These are phyloP conservation scores for Pelagophyceae sp. DNA, from an alignment of 352 stramenopile genomes.

Conservation along the genomic window DNA sequence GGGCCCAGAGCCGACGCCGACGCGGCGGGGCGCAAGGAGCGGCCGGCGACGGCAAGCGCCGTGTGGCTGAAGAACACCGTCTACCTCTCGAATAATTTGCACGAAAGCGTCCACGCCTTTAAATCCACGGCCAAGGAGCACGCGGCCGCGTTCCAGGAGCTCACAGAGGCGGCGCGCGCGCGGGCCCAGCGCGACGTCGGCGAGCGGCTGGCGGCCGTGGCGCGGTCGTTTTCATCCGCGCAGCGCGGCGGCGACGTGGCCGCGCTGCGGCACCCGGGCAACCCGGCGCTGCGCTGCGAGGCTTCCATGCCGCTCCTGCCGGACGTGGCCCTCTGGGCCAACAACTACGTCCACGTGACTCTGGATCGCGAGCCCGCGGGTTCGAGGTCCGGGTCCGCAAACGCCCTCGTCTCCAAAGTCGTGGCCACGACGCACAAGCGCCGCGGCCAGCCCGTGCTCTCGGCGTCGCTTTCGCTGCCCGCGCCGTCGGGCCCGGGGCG, in stretches of 20 bases:
- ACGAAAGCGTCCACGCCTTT: background rate
- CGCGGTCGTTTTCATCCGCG: background rate
- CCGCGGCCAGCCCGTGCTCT: background rate
- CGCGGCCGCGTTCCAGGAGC: background rate
- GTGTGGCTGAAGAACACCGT: slow-evolving; percentile 20
- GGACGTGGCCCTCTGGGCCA: background rate
- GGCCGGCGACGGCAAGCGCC: background rate
- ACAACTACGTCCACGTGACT: background rate
- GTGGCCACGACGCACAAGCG: background rate
- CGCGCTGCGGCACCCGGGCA: background rate
- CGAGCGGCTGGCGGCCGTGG: background rate
- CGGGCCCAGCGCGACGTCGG: background rate
- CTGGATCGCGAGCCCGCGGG: background rate
- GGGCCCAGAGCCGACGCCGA: background rate
- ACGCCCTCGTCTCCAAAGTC: slow-evolving; percentile 6
- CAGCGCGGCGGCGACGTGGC: background rate
- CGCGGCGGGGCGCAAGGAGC: background rate
- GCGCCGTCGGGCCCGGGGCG: background rate
- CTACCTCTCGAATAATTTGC: slow-evolving; percentile 17
- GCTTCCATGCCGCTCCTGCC: background rate
- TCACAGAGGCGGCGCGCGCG: background rate
- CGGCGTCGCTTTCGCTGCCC: background rate
- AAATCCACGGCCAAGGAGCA: background rate
- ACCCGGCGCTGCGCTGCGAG: background rate
- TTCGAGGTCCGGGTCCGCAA: background rate